Evolutionary conservation across 805 yeast species (phyloP), one percentile per base, ranked within the genome.

Genomic region (Ogataea angusta): DNA sequence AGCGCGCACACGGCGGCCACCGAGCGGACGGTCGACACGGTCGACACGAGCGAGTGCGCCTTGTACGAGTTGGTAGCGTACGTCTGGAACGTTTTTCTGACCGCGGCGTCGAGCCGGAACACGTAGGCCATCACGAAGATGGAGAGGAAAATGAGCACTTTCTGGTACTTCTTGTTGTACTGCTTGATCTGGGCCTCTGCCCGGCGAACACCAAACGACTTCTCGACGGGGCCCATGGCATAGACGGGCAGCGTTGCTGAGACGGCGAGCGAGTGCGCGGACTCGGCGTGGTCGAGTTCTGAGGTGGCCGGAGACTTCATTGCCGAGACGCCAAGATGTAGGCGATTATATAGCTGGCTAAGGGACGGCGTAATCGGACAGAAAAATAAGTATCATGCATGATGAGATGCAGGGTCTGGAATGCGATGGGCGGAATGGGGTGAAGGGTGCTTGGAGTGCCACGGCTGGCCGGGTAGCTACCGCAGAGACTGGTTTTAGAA

Each of bases 1-100:
- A 37, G 31, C 36, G 49, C 37, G 19, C 58, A 49, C 22, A 62
- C 55, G 10, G 46, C 31, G 25, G 55, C 54, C 26, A 57, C 45
- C 7, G 49, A 22, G 9, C 48, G 47, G 6, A 59, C 59, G 32
- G 50, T 54, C 15, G 42, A 19, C 7, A 57, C 17, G 13, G 59
- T 49, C 4, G 57, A 42, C 16, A 58, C 31, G 42, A 48, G 19
- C 2, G 63, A 48, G 42, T 56, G 61, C n/a, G 36, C 32, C 12
- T 36, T 27, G 40, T 45, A 56, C 31, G 51, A 43, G 6, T 56
- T 49, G 16, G 61, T 50, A n/a, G 59, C 61, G 40, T 55, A 63
- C 10, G 72, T 70, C 5, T 54, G 47, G 43, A 62, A 65, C 41
- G 52, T 59, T 13, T 42, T 53, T 10, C 66, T 60, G 22, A 69